Percentiles rank a stretch among this genome's conserved stretches.
Conservation (phyloP, 1,139 yeast genomes). For the Hyphopichia wangnamkhiaoensis region DNA sequence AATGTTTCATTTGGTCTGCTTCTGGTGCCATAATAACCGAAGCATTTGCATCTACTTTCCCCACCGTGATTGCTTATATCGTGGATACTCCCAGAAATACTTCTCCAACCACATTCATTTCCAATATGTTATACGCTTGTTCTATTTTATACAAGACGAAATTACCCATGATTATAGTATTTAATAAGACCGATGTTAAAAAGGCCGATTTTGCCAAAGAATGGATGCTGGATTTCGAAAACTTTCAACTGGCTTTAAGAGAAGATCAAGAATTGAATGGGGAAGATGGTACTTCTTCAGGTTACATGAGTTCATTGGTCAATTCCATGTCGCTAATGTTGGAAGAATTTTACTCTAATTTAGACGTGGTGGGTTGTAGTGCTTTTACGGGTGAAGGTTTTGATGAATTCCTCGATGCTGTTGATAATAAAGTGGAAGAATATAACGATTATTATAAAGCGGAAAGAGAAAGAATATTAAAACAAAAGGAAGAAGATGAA, state of each 20-base stretch:
- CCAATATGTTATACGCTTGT: constrained; percentile 97
- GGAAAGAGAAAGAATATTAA: constrained; percentile 80
- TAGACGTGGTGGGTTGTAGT: constrained; percentile 90
- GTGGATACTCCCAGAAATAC: constrained; percentile 95
- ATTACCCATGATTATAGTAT: constrained; percentile 94
- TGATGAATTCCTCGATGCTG: constrained; percentile 81
- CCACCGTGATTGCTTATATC: constrained; percentile 92
- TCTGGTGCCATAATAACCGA: constrained; percentile 96
- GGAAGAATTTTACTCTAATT: constrained; percentile 92
- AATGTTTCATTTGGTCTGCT: constrained; percentile 96
- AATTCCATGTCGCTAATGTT: constrained; percentile 95
- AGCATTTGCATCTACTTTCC: constrained; percentile 93
- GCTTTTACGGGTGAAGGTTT: constrained; percentile 93
- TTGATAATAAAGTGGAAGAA: constrained; percentile 85
- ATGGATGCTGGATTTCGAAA: constrained; percentile 98
- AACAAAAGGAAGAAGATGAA: constrained; percentile 76
- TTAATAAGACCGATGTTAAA: constrained; percentile 90
- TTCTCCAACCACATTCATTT: constrained; percentile 95
- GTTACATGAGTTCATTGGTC: constrained; percentile 91
- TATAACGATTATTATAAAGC: constrained; percentile 79
- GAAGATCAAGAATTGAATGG: constrained; percentile 63
- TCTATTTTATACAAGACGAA: constrained; percentile 94
- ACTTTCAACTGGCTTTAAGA: constrained; percentile 77
- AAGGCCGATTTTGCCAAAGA: constrained; percentile 86
- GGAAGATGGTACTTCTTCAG: constrained; percentile 74